Conservation (phyloP, 768 basidiomycete genomes). For the Termitomyces heimii region DNA sequence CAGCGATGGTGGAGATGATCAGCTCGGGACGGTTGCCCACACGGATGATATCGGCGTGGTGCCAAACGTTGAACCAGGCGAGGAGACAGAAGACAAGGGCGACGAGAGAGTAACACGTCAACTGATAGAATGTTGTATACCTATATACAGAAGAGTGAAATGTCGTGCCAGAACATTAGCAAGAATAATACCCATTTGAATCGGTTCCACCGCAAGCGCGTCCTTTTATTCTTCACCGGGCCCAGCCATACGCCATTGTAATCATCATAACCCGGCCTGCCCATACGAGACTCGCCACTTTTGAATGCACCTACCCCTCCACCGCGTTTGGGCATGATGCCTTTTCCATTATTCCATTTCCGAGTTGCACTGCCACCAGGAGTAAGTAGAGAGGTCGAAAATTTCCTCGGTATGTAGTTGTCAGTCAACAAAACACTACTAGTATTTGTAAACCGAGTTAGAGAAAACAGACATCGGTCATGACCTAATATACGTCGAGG, state of each 20-base stretch:
- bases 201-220: constrained; percentile 15
- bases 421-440: constrained; percentile 26
- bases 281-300: constrained; percentile 36
- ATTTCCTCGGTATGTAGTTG: constrained; percentile 65
- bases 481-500: constrained; percentile 13
- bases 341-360: constrained; percentile 16
- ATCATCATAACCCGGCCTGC: constrained; percentile 36
- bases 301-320: constrained; percentile 55
- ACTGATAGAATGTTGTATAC: background rate
- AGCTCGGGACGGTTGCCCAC: no score
- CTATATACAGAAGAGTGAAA: background rate
- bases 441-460: constrained; percentile 29
- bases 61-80: no score
- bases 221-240: background rate
- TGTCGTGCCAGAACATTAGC: constrained; percentile 17
- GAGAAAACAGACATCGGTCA: constrained; percentile 32
- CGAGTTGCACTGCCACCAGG: constrained; percentile 23
- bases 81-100: constrained; percentile 31
- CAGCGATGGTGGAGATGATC: no score
- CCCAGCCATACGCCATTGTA: constrained; percentile 25
- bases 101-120: constrained; percentile 21
- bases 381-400: constrained; percentile 36
- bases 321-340: constrained; percentile 47
- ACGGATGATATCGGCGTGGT: no score
- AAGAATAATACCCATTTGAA: no score